Percentiles rank a stretch among this genome's conserved stretches.
Conservation (phyloP, 768 basidiomycete species). For the Agaricus sinodeliciosus region DNA sequence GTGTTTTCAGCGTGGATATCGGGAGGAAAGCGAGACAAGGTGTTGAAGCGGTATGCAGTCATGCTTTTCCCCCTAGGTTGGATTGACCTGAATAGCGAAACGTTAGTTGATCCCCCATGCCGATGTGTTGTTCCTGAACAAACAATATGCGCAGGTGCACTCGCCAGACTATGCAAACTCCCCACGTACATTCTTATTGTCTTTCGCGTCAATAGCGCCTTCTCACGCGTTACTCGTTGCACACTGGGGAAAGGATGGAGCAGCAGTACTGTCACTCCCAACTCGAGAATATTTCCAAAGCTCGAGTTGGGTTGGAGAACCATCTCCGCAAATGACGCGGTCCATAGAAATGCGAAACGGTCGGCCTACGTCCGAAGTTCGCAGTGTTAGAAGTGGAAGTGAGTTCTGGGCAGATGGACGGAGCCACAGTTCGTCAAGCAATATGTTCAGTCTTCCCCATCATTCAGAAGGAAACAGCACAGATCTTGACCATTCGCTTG, state of each 20-base stretch:
- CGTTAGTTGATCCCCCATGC: slow-evolving; percentile 72
- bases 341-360: slow-evolving; percentile 7
- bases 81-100: background rate
- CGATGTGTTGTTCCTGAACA: slow-evolving; percentile 76
- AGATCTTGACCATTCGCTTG: slow-evolving; percentile 13
- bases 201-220: slow-evolving; percentile 58
- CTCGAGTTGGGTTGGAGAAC: slow-evolving; percentile 70
- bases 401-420: slow-evolving; percentile 68
- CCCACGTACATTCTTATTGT: slow-evolving; percentile 73
- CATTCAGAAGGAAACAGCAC: slow-evolving; percentile 16
- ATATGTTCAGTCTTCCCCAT: slow-evolving; percentile 39
- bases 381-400: slow-evolving; percentile 59
- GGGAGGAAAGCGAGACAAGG: slow-evolving; percentile 70
- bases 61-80: background rate
- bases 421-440: slow-evolving; percentile 49
- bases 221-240: slow-evolving; percentile 77
- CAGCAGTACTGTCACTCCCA: slow-evolving; percentile 74
- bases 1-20: slow-evolving; percentile 76
- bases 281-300: slow-evolving; percentile 85
- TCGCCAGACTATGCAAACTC: slow-evolving; percentile 53
- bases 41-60: slow-evolving; percentile 62
- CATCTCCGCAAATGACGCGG: slow-evolving; percentile 18
- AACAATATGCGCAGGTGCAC: slow-evolving; percentile 60
- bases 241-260: slow-evolving; percentile 75
- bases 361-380: slow-evolving; percentile 19